These are phyloP conservation scores for Starmerella stellata DNA, from an alignment of 805 yeast genomes.

Conservation along the genomic window DNA sequence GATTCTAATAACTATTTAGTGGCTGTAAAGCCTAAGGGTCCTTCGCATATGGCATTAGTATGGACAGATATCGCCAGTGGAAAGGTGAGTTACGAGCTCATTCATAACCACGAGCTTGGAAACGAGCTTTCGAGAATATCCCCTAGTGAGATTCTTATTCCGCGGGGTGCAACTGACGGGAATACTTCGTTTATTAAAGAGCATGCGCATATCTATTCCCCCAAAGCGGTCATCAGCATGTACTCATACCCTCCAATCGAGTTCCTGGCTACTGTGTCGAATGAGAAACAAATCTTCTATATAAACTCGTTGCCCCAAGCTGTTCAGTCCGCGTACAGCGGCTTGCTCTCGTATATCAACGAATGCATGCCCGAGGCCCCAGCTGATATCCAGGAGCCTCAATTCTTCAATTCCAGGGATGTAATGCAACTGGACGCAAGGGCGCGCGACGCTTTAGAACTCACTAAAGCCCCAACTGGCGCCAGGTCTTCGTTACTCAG, in stretches of 20 bases:
- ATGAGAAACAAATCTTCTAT: neutral
- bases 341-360: slow-evolving; percentile 47
- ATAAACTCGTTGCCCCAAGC: slow-evolving; percentile 13
- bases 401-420: slow-evolving; percentile 32
- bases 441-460: slow-evolving; percentile 32
- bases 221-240: slow-evolving; percentile 30
- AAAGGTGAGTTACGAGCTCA: slow-evolving; percentile 44
- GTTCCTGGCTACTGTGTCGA: slow-evolving; percentile 1
- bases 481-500: slow-evolving; percentile 52
- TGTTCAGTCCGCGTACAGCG: slow-evolving; percentile 44
- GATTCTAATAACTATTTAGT: slow-evolving; percentile 53
- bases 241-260: slow-evolving; percentile 27
- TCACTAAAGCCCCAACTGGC: slow-evolving; percentile 26
- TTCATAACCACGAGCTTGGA: slow-evolving; percentile 39
- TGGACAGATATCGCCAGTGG: slow-evolving; percentile 90
- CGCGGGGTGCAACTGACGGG: slow-evolving; percentile 34
- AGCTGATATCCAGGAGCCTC: slow-evolving; percentile 50
- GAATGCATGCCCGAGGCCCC: slow-evolving; percentile 55
- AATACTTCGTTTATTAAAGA: slow-evolving; percentile 36
- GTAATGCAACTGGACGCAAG: slow-evolving; percentile 59
- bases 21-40: slow-evolving; percentile 26
- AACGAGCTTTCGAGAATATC: slow-evolving; percentile 59
- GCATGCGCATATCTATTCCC: slow-evolving; percentile 24
- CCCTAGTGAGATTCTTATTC: slow-evolving; percentile 62
- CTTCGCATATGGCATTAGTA: slow-evolving; percentile 41